A percentile compares a stretch with the other conserved stretches of the same genome.
These are phyloP conservation scores for Phytophthora sojae DNA, from an alignment of 352 stramenopile genomes.

Conservation along the genomic window DNA sequence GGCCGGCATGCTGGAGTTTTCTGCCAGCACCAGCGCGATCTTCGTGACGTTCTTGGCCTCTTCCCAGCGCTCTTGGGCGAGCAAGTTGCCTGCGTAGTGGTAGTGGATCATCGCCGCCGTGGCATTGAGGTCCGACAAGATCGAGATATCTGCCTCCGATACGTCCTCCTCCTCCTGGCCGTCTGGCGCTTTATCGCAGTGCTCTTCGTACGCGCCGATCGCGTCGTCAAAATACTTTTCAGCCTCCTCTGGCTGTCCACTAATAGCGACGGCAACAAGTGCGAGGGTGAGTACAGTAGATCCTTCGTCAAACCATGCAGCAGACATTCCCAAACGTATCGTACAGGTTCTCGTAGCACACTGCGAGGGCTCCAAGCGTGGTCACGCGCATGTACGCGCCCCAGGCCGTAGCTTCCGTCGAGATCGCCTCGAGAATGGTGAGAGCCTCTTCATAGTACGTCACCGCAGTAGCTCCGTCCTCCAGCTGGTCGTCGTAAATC, in stretches of 20 bases:
- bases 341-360: constrained; percentile 39
- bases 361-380: constrained; percentile 33
- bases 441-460: constrained; percentile 38
- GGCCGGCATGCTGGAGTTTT: constrained; percentile 36
- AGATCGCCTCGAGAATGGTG: constrained; percentile 19
- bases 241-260: constrained; percentile 23
- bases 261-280: constrained; percentile 1
- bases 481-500: constrained; percentile 35
- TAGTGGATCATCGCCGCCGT: constrained; percentile 40
- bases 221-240: constrained; percentile 36
- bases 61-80: constrained; percentile 31
- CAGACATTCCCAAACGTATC: too few relatives aligned
- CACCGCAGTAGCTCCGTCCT: constrained; percentile 19
- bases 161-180: constrained; percentile 11
- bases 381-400: constrained; percentile 32
- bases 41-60: constrained; percentile 37
- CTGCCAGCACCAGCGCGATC: constrained; percentile 28
- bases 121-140: constrained; percentile 35
- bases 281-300: neutral
- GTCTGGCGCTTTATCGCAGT: constrained; percentile 25
- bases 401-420: constrained; percentile 27
- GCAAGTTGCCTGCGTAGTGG: constrained; percentile 37
- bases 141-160: constrained; percentile 17
- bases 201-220: constrained; percentile 37
- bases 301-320: neutral